Evolutionary conservation across 257 asterid genomes (phyloP).

Genomic region (Nicotiana knightiana): DNA sequence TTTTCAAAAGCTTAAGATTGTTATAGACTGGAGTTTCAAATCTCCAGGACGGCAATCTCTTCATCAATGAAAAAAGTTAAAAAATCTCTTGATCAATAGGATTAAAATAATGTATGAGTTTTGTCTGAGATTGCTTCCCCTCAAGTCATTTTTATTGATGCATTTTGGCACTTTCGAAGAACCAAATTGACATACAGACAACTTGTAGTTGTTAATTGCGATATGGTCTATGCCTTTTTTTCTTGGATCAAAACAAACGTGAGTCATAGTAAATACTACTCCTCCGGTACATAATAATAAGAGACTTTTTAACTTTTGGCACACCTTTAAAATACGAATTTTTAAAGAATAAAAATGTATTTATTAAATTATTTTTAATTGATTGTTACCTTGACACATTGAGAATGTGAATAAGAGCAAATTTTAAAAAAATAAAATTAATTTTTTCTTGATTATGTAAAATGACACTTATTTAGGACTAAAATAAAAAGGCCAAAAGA

Average conservation of each 20-base stretch:
- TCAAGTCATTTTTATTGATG: not conserved
- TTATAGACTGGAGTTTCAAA: constrained; percentile 21
- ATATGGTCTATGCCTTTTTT: not conserved
- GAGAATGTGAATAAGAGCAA: too few species aligned
- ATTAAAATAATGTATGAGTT: not conserved
- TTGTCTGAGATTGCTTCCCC: not conserved
- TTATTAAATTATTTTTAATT: too few species aligned
- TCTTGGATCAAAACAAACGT: not conserved
- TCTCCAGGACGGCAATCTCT: constrained; percentile 39
- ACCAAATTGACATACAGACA: constrained; percentile 14
- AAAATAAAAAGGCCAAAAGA: too few species aligned
- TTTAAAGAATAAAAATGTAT: too few species aligned
- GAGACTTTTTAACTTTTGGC: too few species aligned
- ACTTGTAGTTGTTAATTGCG: not conserved
- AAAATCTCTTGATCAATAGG: constrained; percentile 10
- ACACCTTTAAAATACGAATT: too few species aligned
- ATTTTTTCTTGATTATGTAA: too few species aligned
- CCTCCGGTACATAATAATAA: too few species aligned
- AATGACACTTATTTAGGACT: too few species aligned
- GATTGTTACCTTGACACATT: too few species aligned
- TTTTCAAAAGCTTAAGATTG: constrained; percentile 15
- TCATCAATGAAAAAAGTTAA: not conserved
- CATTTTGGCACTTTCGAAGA: not conserved
- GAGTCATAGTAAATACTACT: too few species aligned
- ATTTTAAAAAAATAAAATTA: too few species aligned